Evolutionary conservation across 352 stramenopile genomes (phyloP).

Genomic region (Phytophthora cryptogea): DNA sequence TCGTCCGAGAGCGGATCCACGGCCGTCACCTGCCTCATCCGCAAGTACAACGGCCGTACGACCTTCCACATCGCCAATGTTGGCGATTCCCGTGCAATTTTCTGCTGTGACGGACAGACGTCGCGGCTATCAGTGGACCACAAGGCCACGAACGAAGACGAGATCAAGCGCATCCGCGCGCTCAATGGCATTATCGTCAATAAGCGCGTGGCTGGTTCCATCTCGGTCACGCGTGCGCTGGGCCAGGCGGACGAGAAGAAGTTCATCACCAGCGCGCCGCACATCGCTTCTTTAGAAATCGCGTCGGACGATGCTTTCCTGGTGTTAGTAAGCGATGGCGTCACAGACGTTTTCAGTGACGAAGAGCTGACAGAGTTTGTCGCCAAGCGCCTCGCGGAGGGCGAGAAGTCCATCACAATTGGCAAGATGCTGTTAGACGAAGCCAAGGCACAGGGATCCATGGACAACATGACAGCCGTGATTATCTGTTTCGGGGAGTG

Average conservation of each 20-base stretch:
- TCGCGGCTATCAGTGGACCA: constrained; percentile 74
- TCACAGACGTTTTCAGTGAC: constrained; percentile 78
- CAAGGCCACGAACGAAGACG: constrained; percentile 78
- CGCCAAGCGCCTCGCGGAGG: constrained; percentile 39
- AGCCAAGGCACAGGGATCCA: constrained; percentile 65
- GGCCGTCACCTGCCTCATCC: constrained; percentile 76
- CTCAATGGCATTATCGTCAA: constrained; percentile 85
- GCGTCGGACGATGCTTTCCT: constrained; percentile 59
- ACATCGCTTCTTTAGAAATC: constrained; percentile 64
- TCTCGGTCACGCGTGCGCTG: constrained; percentile 74
- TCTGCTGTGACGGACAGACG: constrained; percentile 54
- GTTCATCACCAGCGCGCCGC: constrained; percentile 72
- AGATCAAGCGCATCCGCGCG: constrained; percentile 72
- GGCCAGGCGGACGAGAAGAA: constrained; percentile 85
- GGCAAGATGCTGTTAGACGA: constrained; percentile 71
- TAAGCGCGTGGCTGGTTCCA: constrained; percentile 74
- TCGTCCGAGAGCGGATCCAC: constrained; percentile 70
- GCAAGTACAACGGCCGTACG: constrained; percentile 57
- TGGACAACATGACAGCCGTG: constrained; percentile 86
- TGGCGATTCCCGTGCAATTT: constrained; percentile 77
- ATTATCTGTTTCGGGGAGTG: constrained; percentile 69
- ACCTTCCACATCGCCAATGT: constrained; percentile 80
- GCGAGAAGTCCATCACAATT: constrained; percentile 58
- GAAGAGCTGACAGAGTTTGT: constrained; percentile 76
- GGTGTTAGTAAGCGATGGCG: constrained; percentile 78